Evolutionary conservation across 1,284 basidiomycete species (phyloP), one percentile per base, ranked within the genome.

Genomic region (Microbotryum violaceum): DNA sequence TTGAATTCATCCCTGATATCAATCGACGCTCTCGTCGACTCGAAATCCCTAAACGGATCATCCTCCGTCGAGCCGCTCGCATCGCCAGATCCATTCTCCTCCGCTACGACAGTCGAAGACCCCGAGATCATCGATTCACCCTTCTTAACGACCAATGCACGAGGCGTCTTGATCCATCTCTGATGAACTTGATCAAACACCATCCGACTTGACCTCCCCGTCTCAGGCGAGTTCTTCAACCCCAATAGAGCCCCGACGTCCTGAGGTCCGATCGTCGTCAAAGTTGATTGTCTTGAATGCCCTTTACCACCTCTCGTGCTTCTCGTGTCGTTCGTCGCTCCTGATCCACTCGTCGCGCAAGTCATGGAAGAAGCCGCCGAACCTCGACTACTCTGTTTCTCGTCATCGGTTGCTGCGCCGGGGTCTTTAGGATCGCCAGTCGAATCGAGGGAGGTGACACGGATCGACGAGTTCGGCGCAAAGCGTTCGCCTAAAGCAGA

Each of bases 151-250:
- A 16, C 16, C 37, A 47, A 25, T 14, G 33, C 45, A 16, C 33
- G 21, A 20, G 61, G 58, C 33, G 51, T 56, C 16, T 85, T 86
- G 54, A 91, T 83, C 91, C 91, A 96, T 66, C 82, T 82, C 83
- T 88, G 88, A 74, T 83, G 80, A 45, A 80, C 80, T 60, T 80
- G 82, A 76, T 94, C 91, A 69, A 85, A 91, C 47, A 88, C 78
- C 91, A 96, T 93, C 71, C 83, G 83, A 1, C 90, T 90, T 50
- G 91, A 83, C 55, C 83, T 79, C 29, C 89, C 85, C 14, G 46
- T 82, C 72, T 16, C 85, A 85, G 7, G 63, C 61, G 42, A 67
- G 57, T 42, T 42, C 10, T 42, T 42, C 37, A 42, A 42, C 37
- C 37, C 37, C 37, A 42, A 42, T 4, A 67, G 25, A 4, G 53